phyloP scores from a whole-genome alignment of 257 asterid genomes.

The Mitragyna speciosa region DNA sequence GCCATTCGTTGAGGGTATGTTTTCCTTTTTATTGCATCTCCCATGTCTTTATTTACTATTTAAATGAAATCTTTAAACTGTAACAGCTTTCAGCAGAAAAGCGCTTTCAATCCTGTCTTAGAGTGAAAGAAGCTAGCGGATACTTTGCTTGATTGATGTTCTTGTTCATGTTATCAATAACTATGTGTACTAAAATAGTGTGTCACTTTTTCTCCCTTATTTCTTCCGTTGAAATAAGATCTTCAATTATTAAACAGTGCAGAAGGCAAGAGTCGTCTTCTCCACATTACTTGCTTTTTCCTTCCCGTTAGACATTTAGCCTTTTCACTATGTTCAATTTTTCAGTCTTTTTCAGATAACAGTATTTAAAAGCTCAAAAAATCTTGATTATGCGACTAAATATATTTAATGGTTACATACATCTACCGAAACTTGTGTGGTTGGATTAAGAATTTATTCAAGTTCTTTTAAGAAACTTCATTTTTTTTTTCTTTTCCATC shows the following conservation, averaged over 20 bases:
- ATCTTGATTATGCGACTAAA: neutral
- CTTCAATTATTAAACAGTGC: too few species aligned
- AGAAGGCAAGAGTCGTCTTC: too few species aligned
- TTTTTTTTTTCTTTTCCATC: neutral
- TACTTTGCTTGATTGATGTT: too few species aligned
- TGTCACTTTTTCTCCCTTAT: too few species aligned
- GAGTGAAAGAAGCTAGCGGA: too few species aligned
- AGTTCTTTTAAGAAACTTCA: neutral
- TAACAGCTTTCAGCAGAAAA: too few species aligned
- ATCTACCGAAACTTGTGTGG: neutral
- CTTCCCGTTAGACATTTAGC: neutral
- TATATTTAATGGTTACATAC: neutral
- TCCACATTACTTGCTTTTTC: neutral
- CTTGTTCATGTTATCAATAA: too few species aligned
- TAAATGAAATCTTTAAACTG: too few species aligned
- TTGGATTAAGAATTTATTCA: neutral
- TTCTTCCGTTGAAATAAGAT: too few species aligned
- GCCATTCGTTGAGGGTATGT: conserved; percentile 72
- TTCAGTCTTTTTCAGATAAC: neutral
- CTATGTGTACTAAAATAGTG: too few species aligned
- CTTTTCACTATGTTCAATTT: neutral
- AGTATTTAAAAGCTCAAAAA: neutral
- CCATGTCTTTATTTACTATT: neutral
- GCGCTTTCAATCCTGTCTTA: too few species aligned
- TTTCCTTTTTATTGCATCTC: neutral